Percentiles rank a stretch among this genome's conserved stretches.
phyloP scores from a whole-genome alignment of 2,329 filamentous ascomycete genomes.

The Septoria petroselini region DNA sequence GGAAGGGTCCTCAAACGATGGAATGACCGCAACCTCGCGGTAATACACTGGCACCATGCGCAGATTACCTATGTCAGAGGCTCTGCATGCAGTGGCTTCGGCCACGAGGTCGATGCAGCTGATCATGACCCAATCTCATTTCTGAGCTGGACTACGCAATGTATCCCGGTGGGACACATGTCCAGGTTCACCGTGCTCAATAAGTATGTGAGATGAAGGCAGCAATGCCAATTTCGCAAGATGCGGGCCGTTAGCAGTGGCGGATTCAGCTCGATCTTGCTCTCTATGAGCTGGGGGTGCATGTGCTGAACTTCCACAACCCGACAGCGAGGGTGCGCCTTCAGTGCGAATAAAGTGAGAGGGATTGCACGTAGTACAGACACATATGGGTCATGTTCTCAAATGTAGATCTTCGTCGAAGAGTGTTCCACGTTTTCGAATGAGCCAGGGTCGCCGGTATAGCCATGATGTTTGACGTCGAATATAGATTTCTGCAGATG shows the following conservation, averaged over 20 bases:
- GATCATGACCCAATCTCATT: not conserved
- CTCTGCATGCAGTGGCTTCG: not conserved
- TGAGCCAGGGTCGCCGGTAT: not conserved
- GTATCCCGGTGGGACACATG: not conserved
- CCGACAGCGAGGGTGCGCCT: too few relatives aligned
- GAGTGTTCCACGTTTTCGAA: not conserved
- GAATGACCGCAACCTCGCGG: not conserved
- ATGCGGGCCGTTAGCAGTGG: not conserved
- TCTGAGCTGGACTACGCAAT: not conserved
- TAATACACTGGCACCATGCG: not conserved
- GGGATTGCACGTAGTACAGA: too few relatives aligned
- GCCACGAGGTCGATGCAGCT: not conserved
- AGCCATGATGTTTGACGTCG: not conserved
- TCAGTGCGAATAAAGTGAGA: too few relatives aligned
- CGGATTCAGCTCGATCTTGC: not conserved
- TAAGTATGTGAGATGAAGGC: constrained; percentile 1
- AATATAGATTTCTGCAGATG: not conserved
- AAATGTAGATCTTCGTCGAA: not conserved
- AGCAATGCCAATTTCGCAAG: constrained; percentile 1
- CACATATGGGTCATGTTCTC: too few relatives aligned
- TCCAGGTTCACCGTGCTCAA: not conserved
- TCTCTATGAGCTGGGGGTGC: not conserved
- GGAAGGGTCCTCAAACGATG: not conserved
- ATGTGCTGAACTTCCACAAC: not conserved
- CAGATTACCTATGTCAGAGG: constrained; percentile 4